Percentiles rank a stretch among this genome's conserved stretches.
phyloP scores from a whole-genome alignment of 1,284 basidiomycete genomes.

The Pyrrhoderma noxium region DNA sequence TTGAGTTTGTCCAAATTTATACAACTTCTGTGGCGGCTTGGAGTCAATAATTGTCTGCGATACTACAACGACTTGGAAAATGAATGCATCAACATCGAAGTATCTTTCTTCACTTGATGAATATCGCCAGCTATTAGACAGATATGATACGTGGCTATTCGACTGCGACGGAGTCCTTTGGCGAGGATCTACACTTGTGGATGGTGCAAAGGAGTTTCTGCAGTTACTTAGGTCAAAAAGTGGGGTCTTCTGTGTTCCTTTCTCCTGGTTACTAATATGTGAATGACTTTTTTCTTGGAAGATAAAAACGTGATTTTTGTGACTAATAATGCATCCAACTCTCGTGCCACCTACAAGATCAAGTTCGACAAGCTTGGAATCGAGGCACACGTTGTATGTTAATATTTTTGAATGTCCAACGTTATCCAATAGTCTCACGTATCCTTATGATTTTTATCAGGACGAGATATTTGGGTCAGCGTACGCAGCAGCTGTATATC shows the following conservation, averaged over 20 bases:
- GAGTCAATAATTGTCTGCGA: too few species aligned
- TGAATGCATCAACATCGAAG: background rate
- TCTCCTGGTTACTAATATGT: background rate
- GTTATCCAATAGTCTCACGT: background rate
- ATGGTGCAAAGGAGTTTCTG: constrained; percentile 72
- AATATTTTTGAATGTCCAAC: background rate
- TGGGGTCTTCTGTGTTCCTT: constrained; percentile 30
- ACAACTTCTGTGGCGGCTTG: too few species aligned
- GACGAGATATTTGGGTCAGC: constrained; percentile 96
- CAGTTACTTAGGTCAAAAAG: constrained; percentile 56
- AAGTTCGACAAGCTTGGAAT: constrained; percentile 91
- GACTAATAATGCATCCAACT: constrained; percentile 98
- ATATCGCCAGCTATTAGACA: constrained; percentile 58
- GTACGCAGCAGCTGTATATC: constrained; percentile 88
- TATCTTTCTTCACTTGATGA: constrained; percentile 38
- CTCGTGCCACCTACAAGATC: constrained; percentile 76
- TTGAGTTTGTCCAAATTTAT: too few species aligned
- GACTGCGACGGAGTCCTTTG: constrained; percentile 97
- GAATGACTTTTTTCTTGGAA: constrained; percentile 27
- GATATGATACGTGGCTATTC: constrained; percentile 89
- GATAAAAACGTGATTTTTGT: constrained; percentile 92
- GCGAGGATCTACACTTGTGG: constrained; percentile 77
- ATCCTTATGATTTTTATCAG: constrained; percentile 33
- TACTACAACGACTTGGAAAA: too few species aligned
- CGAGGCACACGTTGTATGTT: constrained; percentile 73